Base-by-base conservation (phyloP, 345 rosid genomes). In the Pistacia atlantica region DNA sequence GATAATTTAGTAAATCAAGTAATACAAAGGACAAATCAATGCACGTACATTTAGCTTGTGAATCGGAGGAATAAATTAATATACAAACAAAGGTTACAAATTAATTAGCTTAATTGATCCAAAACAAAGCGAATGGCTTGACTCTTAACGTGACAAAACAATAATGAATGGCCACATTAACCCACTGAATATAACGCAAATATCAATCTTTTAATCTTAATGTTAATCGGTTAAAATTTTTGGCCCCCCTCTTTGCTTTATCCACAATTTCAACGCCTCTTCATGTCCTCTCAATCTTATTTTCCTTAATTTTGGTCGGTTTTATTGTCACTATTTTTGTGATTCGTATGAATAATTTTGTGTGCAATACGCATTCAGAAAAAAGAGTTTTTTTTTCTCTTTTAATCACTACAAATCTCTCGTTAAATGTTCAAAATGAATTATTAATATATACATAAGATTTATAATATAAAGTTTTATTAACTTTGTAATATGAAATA, bases 61-160 rank as follows among this genome's bases (percentile, higher is more conserved):
- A 38, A 20, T 22, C 4, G 64, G 37, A 22, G 64, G 25, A 9
- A 20, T 38, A 38, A 38, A 38, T 38, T 38, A 38, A 38, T 38
- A 4, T 38, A 38, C 42, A 38, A 38, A 42, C 9, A 42, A 42
- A 42, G 46, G 46, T 42, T 61, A 11, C 31, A 5, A 16, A 13
- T 22, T 62, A 31, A 31, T 31, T 31, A 31, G 33, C 33, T 31
- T 31, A 31, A 31, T 31, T 2, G 3, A 38, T 14, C 10, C 3
- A 35, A 16, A 35, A 33, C 1, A 37, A 42, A 42, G 46, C 46
- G 20, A 56, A 11, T 35, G 74, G 46, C 33, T 31, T 28, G 46
- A 56, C 12, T 49, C 49, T 69, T 69, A 54, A 52, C 60, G 25
- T 69, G 72, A 31, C 8, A 49, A 3, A 68, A 11, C 73, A 69